Conservation (phyloP, 495 filamentous ascomycete genomes). For the Aspergillus carlsbadensis region DNA sequence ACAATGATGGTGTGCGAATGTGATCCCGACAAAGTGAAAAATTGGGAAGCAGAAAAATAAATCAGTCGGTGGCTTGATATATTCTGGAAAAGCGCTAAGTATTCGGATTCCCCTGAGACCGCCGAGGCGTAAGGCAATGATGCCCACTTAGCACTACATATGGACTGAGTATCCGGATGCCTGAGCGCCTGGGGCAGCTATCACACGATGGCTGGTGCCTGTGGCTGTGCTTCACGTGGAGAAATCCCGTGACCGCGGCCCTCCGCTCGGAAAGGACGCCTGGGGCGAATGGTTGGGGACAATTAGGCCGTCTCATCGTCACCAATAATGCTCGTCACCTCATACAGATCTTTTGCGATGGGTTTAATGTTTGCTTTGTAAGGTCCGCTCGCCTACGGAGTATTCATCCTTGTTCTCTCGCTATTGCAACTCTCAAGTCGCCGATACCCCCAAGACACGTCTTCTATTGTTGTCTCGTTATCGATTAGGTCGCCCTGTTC, state of each 20-base stretch:
- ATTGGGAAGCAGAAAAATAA: not conserved
- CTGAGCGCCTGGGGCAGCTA: conserved; percentile 1
- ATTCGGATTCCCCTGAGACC: not conserved
- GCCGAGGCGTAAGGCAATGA: conserved; percentile 1
- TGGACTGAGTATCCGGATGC: too few relatives aligned
- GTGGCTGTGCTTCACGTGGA: conserved; percentile 11
- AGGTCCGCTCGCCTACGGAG: not conserved
- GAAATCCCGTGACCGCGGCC: conserved; percentile 5
- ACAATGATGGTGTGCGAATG: not conserved
- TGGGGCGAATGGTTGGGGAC: conserved; percentile 9
- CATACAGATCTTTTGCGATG: conserved; percentile 1
- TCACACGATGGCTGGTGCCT: not conserved
- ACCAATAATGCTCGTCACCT: conserved; percentile 1
- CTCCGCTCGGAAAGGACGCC: conserved; percentile 7
- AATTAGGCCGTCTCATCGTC: conserved; percentile 1
- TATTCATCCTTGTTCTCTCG: not conserved
- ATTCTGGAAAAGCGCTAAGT: not conserved
- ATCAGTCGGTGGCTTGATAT: not conserved
- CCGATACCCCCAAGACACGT: conserved; percentile 23
- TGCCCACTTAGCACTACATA: too few relatives aligned
- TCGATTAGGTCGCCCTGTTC: conserved; percentile 25
- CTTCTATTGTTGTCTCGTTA: conserved; percentile 29
- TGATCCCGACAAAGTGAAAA: not conserved
- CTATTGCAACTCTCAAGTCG: not conserved
- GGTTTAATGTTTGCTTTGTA: not conserved